Evolutionary conservation across 2,329 filamentous ascomycete genomes (phyloP), one percentile per base, ranked within the genome.

Genomic region (Claviceps quebecensis): DNA sequence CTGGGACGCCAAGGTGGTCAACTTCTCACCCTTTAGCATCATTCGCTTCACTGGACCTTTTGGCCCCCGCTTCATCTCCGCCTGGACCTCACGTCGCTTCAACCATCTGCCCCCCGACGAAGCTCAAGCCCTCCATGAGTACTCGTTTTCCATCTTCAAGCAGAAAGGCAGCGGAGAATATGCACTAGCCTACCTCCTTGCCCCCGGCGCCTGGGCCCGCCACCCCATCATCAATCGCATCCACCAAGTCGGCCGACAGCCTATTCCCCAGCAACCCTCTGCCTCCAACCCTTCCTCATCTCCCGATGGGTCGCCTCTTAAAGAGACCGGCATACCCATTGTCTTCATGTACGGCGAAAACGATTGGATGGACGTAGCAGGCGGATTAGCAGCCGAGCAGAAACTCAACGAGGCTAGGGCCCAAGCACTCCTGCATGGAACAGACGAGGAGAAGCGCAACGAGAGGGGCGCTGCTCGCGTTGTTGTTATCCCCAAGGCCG

Each of bases 1-100:
- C 4, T 98, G 93, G 93, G 93, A 98, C 58, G 86, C 89, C 58
- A 98, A 98, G 93, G 93, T 98, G 58, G 86, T 89, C 58, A 98
- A 98, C 63, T 81, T 97, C 56, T 96, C 90, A 0, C 93, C 93
- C 6, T 98, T 98, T 67, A 91, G 84, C 57, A 73, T 98, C 47
- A 81, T 98, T 14, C 86, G 93, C 54, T 84, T 89, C 74, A 77
- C 87, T 1, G 93, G 93, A 0, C 93, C 93, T 0, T 72, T 98
- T 0, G 93, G 93, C 0, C 93, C 93, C 3, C 82, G 90, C 23
- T 81, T 98, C 38, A 88, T 96, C 1, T 96, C 89, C 0, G 90
- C 89, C 53, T 98, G 93, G 93, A 96, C 88, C 8, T 88, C 84
- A 16, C 82, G 93, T 19, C 83, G 93, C 38, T 98, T 98, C 70